Percentiles rank a stretch among this genome's conserved stretches.
Evolutionary conservation across 768 basidiomycete genomes (phyloP).

Genomic region (Collybia mongolica): DNA sequence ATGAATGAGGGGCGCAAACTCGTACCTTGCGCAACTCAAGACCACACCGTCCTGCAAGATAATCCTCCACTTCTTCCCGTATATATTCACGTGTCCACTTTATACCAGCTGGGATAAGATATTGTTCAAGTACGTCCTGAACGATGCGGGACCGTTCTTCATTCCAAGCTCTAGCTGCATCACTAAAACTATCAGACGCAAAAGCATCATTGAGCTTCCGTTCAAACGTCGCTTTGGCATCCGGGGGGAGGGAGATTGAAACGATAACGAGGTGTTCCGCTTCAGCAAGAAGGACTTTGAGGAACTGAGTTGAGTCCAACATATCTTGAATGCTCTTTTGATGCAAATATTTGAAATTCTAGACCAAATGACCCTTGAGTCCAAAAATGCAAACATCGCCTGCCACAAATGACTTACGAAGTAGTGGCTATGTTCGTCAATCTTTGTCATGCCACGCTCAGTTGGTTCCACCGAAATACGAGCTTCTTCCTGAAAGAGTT

Average conservation of each 20-base stretch:
- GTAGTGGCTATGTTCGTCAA: slow-evolving; percentile 71
- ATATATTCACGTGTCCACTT: slow-evolving; percentile 91
- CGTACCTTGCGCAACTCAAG: slow-evolving; percentile 66
- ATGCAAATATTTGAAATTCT: slow-evolving; percentile 95
- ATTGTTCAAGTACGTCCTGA: slow-evolving; percentile 73
- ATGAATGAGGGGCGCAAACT: slow-evolving; percentile 18
- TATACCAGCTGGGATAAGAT: slow-evolving; percentile 80
- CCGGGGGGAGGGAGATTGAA: slow-evolving; percentile 62
- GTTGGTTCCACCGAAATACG: slow-evolving; percentile 82
- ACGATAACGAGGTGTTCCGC: slow-evolving; percentile 83
- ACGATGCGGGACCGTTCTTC: slow-evolving; percentile 77
- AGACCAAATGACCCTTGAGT: slow-evolving; percentile 7
- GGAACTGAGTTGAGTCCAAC: slow-evolving; percentile 74
- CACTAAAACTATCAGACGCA: slow-evolving; percentile 80
- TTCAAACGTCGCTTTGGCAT: slow-evolving; percentile 66
- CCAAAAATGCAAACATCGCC: not conserved
- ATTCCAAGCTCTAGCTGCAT: slow-evolving; percentile 90
- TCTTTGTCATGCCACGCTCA: slow-evolving; percentile 78
- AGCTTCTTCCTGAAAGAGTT: slow-evolving; percentile 72
- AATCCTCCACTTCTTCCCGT: slow-evolving; percentile 88
- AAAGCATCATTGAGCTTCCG: slow-evolving; percentile 79
- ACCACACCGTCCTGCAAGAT: slow-evolving; percentile 66
- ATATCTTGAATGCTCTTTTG: slow-evolving; percentile 75
- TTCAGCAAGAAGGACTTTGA: slow-evolving; percentile 90
- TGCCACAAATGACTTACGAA: slow-evolving; percentile 46